Base-by-base conservation (phyloP, 371 early-diverging fungal species). In the Apophysomyces trapeziformis region DNA sequence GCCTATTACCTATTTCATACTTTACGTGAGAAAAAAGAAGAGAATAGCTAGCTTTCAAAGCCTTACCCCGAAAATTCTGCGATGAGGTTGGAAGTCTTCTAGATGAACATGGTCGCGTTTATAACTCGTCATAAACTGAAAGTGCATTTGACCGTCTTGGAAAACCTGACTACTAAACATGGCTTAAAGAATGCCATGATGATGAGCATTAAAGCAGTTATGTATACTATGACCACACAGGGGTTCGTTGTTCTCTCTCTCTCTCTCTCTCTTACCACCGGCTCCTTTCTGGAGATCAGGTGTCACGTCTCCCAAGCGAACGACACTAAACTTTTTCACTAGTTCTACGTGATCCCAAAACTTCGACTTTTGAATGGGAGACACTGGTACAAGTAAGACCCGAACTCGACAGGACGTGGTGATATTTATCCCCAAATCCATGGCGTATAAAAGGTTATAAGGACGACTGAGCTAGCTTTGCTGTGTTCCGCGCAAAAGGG, bases 11-110 rank as follows among this genome's bases (percentile, higher is more conserved):
- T 90, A 68, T 65, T 39, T 6, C 57, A 38, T n/a, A 54, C n/a
- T 72, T 14, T 16, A 2, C 32, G 2, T 26, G 32, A 26, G 32
- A 26, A 26, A 26, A 45, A 54, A 12, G 26, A 37, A 1, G 21
- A 26, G 18, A 7, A 9, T 16, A 9, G 14, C 12, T 57, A 26
- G 16, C 14, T 9, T 43, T 41, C 41, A 41, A 41, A 54, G 13
- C 36, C 80, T 58, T 82, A 91, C 91, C 68, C 92, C 94, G 79
- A 93, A 87, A 43, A 93, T 79, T 41, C 91, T 89, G 45, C 90
- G 75, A 73, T 90, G 86, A 63, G 90, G 83, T 66, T 93, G 91
- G 71, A 93, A 89, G 68, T 93, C 93, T 70, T 93, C 93, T 57
- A 92, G 78, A 59, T 90, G 87, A 39, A 80, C 81, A 57, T 74